Conservation (phyloP, 75 land plant genomes). For the Cryptomeria japonica region DNA sequence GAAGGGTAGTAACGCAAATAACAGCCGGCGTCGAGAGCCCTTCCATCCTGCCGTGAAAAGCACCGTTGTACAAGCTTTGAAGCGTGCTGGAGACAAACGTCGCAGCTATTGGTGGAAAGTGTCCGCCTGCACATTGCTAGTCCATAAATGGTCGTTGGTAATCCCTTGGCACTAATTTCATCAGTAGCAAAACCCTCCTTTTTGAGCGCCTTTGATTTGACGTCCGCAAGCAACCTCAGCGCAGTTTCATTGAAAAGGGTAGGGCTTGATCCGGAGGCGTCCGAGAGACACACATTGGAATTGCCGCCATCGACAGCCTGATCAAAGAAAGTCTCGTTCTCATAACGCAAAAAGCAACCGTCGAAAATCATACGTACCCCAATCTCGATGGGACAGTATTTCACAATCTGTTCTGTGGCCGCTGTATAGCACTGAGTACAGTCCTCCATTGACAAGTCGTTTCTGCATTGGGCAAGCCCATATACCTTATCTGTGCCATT, state of each 20-base stretch:
- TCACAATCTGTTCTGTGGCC: not conserved
- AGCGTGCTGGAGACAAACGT: conserved; percentile 9
- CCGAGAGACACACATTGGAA: not conserved
- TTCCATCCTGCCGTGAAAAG: conserved; percentile 23
- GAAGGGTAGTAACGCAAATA: conserved; percentile 25
- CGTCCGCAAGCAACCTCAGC: not conserved
- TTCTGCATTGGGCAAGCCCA: not conserved
- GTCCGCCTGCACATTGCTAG: conserved; percentile 35
- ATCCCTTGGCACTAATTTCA: not conserved
- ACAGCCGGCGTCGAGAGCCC: conserved; percentile 33
- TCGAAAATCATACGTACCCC: conserved; percentile 27
- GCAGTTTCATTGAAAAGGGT: not conserved
- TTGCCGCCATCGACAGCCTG: not conserved
- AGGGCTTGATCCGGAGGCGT: not conserved
- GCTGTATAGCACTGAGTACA: not conserved
- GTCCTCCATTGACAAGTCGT: not conserved
- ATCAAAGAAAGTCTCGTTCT: conserved; percentile 28
- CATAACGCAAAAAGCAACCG: conserved; percentile 43
- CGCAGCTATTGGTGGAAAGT: conserved; percentile 10
- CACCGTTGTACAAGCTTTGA: conserved; percentile 15
- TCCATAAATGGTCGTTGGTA: conserved; percentile 11
- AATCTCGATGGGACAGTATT: not conserved
- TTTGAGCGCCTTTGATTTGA: conserved; percentile 15
- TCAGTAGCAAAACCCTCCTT: conserved; percentile 10
- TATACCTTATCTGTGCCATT: not conserved